Percentiles rank a stretch among this genome's conserved stretches.
Conservation (phyloP, 2,329 filamentous ascomycete species). For the Grosmannia huntii region DNA sequence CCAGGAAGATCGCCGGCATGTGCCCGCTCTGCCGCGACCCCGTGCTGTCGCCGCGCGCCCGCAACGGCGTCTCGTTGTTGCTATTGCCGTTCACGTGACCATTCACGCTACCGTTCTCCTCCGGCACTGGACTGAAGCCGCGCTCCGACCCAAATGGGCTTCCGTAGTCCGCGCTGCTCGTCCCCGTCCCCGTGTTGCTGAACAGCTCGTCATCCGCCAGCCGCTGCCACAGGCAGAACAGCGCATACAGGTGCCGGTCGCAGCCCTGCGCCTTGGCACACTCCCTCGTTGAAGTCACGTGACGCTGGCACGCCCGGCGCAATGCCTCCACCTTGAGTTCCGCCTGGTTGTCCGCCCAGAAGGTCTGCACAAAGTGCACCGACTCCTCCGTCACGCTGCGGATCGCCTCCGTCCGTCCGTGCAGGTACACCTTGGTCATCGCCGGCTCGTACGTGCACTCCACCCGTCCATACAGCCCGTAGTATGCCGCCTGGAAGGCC, state of each 20-base stretch:
- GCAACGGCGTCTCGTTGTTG: not conserved
- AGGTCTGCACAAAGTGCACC: constrained; percentile 79
- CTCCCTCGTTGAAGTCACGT: constrained; percentile 66
- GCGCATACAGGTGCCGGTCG: constrained; percentile 83
- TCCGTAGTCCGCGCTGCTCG: constrained; percentile 10
- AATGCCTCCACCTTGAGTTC: constrained; percentile 78
- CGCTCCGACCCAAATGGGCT: constrained; percentile 28
- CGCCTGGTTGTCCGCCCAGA: constrained; percentile 84
- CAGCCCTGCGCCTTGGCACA: constrained; percentile 85
- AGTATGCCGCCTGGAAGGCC: constrained; percentile 97
- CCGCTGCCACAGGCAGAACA: constrained; percentile 92
- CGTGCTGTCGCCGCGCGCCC: constrained; percentile 12
- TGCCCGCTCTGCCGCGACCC: constrained; percentile 10
- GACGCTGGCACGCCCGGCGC: constrained; percentile 69
- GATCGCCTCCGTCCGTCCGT: constrained; percentile 90
- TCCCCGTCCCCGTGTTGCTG: constrained; percentile 28
- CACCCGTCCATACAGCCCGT: constrained; percentile 83
- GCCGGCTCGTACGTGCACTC: constrained; percentile 96
- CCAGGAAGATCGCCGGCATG: constrained; percentile 73
- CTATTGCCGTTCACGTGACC: constrained; percentile 15
- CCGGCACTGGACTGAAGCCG: constrained; percentile 42
- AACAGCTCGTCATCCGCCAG: constrained; percentile 60
- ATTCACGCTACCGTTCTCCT: not conserved
- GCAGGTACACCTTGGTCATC: constrained; percentile 91
- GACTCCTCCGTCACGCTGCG: constrained; percentile 73